Conservation (phyloP, 1,284 basidiomycete species). For the Trichosporon inkin region DNA sequence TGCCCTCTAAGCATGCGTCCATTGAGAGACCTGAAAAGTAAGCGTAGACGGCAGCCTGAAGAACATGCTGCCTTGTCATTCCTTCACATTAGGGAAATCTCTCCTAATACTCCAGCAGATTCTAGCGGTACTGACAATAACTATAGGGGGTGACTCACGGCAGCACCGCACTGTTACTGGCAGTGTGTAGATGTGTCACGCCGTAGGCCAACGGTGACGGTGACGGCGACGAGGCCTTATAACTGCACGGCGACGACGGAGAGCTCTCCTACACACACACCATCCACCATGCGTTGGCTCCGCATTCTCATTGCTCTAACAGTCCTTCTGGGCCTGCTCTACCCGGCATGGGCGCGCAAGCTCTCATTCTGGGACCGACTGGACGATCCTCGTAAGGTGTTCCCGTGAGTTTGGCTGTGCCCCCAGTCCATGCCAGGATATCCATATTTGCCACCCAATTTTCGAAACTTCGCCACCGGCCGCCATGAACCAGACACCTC, state of each 20-base stretch:
- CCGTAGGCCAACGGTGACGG: neutral
- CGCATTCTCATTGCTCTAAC: neutral
- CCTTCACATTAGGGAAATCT: too few species aligned
- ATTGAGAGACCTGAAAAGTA: too few species aligned
- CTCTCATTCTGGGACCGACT: constrained; percentile 1
- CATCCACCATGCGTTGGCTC: neutral
- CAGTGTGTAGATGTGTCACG: neutral
- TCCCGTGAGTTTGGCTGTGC: neutral
- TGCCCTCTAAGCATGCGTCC: too few species aligned
- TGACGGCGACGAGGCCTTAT: neutral
- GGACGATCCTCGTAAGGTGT: neutral
- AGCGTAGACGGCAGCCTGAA: too few species aligned
- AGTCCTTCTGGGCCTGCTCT: neutral
- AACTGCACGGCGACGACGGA: neutral
- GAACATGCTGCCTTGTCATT: too few species aligned
- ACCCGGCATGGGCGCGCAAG: constrained; percentile 2
- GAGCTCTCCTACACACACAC: neutral
- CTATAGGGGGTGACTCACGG: too few species aligned
- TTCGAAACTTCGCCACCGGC: too few species aligned
- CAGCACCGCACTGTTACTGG: neutral
- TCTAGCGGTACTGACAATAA: too few species aligned
- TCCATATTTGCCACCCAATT: neutral
- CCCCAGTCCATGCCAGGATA: neutral
- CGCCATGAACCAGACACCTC: too few species aligned
- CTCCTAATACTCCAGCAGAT: too few species aligned